These are phyloP conservation scores for Huntiella savannae DNA, from an alignment of 2,329 filamentous ascomycete genomes.

Conservation along the genomic window DNA sequence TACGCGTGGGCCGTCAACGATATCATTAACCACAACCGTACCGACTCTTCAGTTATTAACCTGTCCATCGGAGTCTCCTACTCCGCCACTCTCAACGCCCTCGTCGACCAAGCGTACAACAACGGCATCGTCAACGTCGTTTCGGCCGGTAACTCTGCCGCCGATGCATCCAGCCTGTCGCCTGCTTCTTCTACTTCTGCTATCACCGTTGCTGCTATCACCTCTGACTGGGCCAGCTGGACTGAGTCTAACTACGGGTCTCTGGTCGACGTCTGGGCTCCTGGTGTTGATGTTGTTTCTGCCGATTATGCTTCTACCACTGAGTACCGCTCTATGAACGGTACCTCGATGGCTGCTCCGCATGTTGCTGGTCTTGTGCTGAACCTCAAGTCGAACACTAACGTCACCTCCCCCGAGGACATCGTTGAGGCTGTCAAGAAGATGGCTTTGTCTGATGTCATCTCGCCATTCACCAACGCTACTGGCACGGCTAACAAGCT, in stretches of 20 bases:
- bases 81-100: slow-evolving; percentile 11
- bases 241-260: slow-evolving; percentile 26
- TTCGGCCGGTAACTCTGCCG: slow-evolving; percentile 15
- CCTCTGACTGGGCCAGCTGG: slow-evolving; percentile 18
- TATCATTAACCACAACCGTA: slow-evolving; percentile 16
- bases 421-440: neutral
- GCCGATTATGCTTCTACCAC: slow-evolving; percentile 22
- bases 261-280: slow-evolving; percentile 26
- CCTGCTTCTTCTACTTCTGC: slow-evolving; percentile 15
- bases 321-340: slow-evolving; percentile 22
- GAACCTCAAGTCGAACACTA: slow-evolving; percentile 6
- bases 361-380: slow-evolving; percentile 7
- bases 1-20: slow-evolving; percentile 21
- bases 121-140: slow-evolving; percentile 22
- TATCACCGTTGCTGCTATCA: slow-evolving; percentile 17
- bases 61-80: slow-evolving; percentile 22
- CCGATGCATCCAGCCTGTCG: slow-evolving; percentile 10
- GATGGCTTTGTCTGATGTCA: slow-evolving; percentile 4
- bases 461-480: slow-evolving; percentile 2
- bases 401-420: slow-evolving; percentile 1
- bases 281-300: slow-evolving; percentile 24
- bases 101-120: slow-evolving; percentile 14
- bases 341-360: slow-evolving; percentile 30
- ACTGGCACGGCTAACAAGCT: slow-evolving; percentile 1
- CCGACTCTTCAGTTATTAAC: slow-evolving; percentile 22